Conservation (phyloP, 768 basidiomycete genomes). For the Sarcomyxa edulis region DNA sequence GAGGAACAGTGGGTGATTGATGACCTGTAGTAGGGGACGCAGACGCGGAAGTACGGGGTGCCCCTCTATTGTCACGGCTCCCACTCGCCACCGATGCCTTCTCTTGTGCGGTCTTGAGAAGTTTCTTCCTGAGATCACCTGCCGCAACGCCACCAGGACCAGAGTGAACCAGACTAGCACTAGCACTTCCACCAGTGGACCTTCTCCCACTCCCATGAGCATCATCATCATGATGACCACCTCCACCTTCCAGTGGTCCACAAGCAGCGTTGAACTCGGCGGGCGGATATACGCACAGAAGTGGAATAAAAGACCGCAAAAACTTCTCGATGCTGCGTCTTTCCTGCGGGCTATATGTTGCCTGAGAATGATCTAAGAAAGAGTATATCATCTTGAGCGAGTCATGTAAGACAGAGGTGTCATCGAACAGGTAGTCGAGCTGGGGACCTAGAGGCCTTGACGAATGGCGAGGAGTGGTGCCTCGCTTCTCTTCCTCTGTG, state of each 20-base stretch:
- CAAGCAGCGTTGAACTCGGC: constrained; percentile 64
- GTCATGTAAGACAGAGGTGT: constrained; percentile 81
- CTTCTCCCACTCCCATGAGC: constrained; percentile 39
- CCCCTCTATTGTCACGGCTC: constrained; percentile 28
- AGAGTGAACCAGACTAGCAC: constrained; percentile 31
- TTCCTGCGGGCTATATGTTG: constrained; percentile 53
- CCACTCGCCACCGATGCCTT: constrained; percentile 33
- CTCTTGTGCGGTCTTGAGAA: constrained; percentile 73
- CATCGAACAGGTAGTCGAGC: constrained; percentile 72
- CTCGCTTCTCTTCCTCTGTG: constrained; percentile 40
- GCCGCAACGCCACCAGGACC: constrained; percentile 45
- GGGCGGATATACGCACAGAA: constrained; percentile 66
- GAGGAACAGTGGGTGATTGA: constrained; percentile 22
- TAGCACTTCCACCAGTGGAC: constrained; percentile 28
- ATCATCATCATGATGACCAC: constrained; percentile 42
- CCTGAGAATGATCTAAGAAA: constrained; percentile 85
- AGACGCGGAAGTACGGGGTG: constrained; percentile 19
- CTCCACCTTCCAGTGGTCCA: constrained; percentile 46
- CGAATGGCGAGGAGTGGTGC: constrained; percentile 77
- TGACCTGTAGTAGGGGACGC: constrained; percentile 14
- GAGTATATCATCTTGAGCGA: constrained; percentile 85
- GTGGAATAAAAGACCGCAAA: constrained; percentile 77
- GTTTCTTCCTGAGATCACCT: constrained; percentile 71
- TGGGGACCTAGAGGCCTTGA: constrained; percentile 76
- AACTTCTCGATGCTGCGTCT: constrained; percentile 81